Evolutionary conservation across 192 early-diverging fungal species (phyloP).

Genomic region (Rhizophlyctis rosea): DNA sequence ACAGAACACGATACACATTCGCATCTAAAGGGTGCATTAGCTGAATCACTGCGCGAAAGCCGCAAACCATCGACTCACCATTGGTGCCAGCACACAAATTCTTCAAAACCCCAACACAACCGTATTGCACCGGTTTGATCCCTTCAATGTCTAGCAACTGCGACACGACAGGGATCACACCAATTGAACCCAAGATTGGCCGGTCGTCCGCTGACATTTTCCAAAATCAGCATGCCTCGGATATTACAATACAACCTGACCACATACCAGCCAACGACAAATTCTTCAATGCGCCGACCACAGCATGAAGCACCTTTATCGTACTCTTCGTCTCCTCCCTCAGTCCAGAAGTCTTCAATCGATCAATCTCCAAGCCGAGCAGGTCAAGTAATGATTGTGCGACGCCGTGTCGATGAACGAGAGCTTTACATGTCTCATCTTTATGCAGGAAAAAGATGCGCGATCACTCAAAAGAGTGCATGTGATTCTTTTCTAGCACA

Average conservation of each 20-base stretch:
- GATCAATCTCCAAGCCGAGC: constrained; percentile 29
- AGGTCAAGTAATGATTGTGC: constrained; percentile 33
- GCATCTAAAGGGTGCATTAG: too few species aligned
- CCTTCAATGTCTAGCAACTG: constrained; percentile 38
- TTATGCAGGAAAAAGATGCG: constrained; percentile 6
- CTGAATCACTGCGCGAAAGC: too few species aligned
- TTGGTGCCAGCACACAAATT: constrained; percentile 46
- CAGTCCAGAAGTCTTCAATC: constrained; percentile 17
- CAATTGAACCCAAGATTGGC: constrained; percentile 33
- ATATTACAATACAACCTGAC: not conserved
- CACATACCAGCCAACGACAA: constrained; percentile 41
- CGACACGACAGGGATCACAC: constrained; percentile 31
- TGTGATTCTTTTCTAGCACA: not conserved
- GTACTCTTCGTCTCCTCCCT: constrained; percentile 33
- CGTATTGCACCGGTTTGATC: constrained; percentile 43
- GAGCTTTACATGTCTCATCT: constrained; percentile 38
- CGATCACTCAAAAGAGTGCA: too few species aligned
- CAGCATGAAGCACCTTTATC: constrained; percentile 53
- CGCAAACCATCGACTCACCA: constrained; percentile 26
- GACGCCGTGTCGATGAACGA: constrained; percentile 36
- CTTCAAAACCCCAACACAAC: constrained; percentile 43
- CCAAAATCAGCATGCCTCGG: not conserved
- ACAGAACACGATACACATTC: constrained; percentile 48
- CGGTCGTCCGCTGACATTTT: constrained; percentile 27
- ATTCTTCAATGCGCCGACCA: constrained; percentile 53